Evolutionary conservation across 2,329 filamentous ascomycete genomes (phyloP).

Genomic region (Hymenoscyphus fraxineus): DNA sequence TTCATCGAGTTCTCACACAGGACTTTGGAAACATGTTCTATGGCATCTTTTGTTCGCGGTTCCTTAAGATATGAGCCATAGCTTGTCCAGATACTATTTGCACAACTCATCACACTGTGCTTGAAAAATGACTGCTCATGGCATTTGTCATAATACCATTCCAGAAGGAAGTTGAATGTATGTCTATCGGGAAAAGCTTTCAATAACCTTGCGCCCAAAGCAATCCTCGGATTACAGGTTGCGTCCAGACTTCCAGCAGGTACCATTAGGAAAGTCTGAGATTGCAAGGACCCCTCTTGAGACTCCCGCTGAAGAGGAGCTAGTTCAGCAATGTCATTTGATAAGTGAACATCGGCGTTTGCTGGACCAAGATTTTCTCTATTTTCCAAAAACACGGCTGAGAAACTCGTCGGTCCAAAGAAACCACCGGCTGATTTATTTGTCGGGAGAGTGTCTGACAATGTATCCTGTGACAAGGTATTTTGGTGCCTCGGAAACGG

Average conservation of each 20-base stretch:
- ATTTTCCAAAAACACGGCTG: slow-evolving; percentile 33
- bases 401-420: slow-evolving; percentile 33
- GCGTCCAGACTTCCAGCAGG: slow-evolving; percentile 17
- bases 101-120: slow-evolving; percentile 16
- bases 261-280: slow-evolving; percentile 31
- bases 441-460: not conserved
- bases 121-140: slow-evolving; percentile 22
- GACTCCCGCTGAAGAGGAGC: slow-evolving; percentile 15
- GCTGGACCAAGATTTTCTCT: slow-evolving; percentile 23
- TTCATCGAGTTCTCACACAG: slow-evolving; percentile 32
- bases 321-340: slow-evolving; percentile 24
- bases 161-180: slow-evolving; percentile 29
- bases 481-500: slow-evolving; percentile 2
- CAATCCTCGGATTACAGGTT: slow-evolving; percentile 25
- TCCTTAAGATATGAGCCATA: slow-evolving; percentile 26
- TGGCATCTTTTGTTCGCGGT: slow-evolving; percentile 21
- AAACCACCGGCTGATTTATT: slow-evolving; percentile 23
- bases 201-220: slow-evolving; percentile 29
- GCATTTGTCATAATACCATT: slow-evolving; percentile 24
- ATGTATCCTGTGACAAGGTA: slow-evolving; percentile 2
- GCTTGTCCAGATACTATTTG: slow-evolving; percentile 27
- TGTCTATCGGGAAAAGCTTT: slow-evolving; percentile 27
- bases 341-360: slow-evolving; percentile 27
- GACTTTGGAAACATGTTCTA: slow-evolving; percentile 27
- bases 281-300: slow-evolving; percentile 23